Base-by-base conservation (phyloP, 768 basidiomycete species). In the Wakefieldia striispora region DNA sequence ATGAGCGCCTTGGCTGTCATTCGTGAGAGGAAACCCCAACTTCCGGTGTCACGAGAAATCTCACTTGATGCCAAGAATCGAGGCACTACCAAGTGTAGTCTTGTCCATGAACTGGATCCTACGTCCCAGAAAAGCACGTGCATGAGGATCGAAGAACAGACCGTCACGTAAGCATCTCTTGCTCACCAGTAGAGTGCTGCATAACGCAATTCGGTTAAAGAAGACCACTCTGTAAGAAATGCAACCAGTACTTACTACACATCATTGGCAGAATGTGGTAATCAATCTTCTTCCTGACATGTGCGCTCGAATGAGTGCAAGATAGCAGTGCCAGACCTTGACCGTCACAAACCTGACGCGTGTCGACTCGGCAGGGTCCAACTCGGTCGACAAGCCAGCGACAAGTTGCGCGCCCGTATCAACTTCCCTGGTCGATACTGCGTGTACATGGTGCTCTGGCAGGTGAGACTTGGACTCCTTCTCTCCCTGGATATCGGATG, bases 71-170 rank as follows among this genome's bases (percentile, higher is more conserved):
- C 87, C 87, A 38, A 89, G 73, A 53, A 88, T 86, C 2, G 86
- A 80, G 1, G 84, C 60, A 50, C 75, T 80, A 1, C 84, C 85
- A 4, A 88, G 70, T 0, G 86, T 88, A 0, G 81, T 83, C 67
- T 87, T 87, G 54, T 88, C 86, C 82, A 87, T 87, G 51, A 82
- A 87, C 60, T 88, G 85, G n/a, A 88, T 75, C 78, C 86, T 82
- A 50, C n/a, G 8, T 20, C n/a, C n/a, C n/a, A 21, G 16, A 3
- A 26, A 21, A 13, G 14, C 33, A 31, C 43, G 10, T n/a, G n/a
- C n/a, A n/a, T n/a, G n/a, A n/a, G 40, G 6, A 33, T 33, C 14
- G 31, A 33, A 20, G 8, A 16, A 31, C 6, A 3, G 3, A 12
- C 19, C 11, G 7, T 11, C 19, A 16, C 4, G 1, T 13, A 4